A percentile compares a stretch with the other conserved stretches of the same genome.
Conservation (phyloP, 176 grass and related monocot species). For the Eragrostis curvula region DNA sequence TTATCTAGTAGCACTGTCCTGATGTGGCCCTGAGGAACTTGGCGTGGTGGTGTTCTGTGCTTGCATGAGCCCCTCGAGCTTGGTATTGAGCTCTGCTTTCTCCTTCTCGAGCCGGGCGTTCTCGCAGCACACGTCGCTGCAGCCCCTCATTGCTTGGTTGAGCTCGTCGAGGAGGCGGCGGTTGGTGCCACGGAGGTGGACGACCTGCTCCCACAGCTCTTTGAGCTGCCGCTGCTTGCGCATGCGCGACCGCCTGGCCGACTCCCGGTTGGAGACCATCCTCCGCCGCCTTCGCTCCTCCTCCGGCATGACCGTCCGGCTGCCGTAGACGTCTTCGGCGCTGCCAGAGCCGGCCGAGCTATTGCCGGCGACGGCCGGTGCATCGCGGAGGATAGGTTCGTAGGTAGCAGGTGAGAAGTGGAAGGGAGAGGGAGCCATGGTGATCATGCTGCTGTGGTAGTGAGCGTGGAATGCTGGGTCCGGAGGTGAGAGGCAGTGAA, state of each 20-base stretch:
- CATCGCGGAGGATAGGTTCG: slow-evolving; percentile 43
- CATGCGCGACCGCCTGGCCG: slow-evolving; percentile 86
- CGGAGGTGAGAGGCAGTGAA: slow-evolving; percentile 62
- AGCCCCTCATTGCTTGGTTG: slow-evolving; percentile 62
- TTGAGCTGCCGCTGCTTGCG: slow-evolving; percentile 87
- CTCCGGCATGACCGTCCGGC: slow-evolving; percentile 26
- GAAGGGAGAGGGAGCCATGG: slow-evolving; percentile 42
- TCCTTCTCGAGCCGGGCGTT: slow-evolving; percentile 60
- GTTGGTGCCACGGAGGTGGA: slow-evolving; percentile 65
- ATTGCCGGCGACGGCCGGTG: slow-evolving; percentile 16
- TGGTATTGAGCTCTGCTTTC: slow-evolving; percentile 58
- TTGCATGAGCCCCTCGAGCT: slow-evolving; percentile 57
- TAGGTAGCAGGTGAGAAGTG: slow-evolving; percentile 53
- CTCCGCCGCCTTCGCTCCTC: slow-evolving; percentile 76
- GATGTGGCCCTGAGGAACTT: slow-evolving; percentile 29
- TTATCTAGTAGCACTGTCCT: slow-evolving; percentile 41
- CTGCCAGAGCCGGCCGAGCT: slow-evolving; percentile 41
- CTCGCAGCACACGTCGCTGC: slow-evolving; percentile 48
- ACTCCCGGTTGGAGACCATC: slow-evolving; percentile 97
- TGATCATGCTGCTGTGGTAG: slow-evolving; percentile 57
- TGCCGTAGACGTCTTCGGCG: slow-evolving; percentile 29
- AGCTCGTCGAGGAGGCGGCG: slow-evolving; percentile 75
- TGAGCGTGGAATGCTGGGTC: slow-evolving; percentile 63
- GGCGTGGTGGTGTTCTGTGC: slow-evolving; percentile 10
- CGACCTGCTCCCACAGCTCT: slow-evolving; percentile 71